These are phyloP conservation scores for Fusarium liriodendri DNA, from an alignment of 2,329 filamentous ascomycete species.

Conservation along the genomic window DNA sequence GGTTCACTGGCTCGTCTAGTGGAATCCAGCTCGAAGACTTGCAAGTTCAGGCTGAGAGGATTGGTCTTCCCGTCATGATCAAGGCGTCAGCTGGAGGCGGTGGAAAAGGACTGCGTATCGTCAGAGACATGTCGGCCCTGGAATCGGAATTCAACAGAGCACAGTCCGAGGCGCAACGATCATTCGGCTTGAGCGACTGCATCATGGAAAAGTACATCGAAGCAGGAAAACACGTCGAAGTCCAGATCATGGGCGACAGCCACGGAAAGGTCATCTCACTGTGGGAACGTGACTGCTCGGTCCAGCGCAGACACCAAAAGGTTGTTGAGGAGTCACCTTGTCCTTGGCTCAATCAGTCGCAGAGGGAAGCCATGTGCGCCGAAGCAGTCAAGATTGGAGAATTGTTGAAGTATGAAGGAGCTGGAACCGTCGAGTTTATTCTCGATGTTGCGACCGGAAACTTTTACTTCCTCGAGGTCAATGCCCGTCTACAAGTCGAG, in stretches of 20 bases:
- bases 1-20: not conserved
- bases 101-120: conserved; percentile 53
- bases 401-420: not conserved
- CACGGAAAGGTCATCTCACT: conserved; percentile 50
- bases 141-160: conserved; percentile 37
- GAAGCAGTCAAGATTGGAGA: conserved; percentile 2
- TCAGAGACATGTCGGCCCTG: conserved; percentile 31
- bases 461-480: conserved; percentile 60
- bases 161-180: conserved; percentile 49
- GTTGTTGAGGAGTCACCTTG: conserved; percentile 55
- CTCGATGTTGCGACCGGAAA: conserved; percentile 44
- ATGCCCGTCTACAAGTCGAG: conserved; percentile 57
- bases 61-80: conserved; percentile 54
- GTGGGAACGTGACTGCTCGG: conserved; percentile 58
- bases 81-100: conserved; percentile 57
- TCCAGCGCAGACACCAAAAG: conserved; percentile 60
- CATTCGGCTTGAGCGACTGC: conserved; percentile 51
- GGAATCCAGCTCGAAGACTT: conserved; percentile 19
- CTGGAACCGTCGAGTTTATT: conserved; percentile 27
- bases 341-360: not conserved
- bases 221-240: conserved; percentile 55
- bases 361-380: not conserved
- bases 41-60: conserved; percentile 9
- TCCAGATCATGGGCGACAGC: conserved; percentile 57
- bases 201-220: conserved; percentile 54